Percentiles rank a stretch among this genome's conserved stretches.
Evolutionary conservation across 805 yeast genomes (phyloP).

Genomic region (Candida rishiriensis): DNA sequence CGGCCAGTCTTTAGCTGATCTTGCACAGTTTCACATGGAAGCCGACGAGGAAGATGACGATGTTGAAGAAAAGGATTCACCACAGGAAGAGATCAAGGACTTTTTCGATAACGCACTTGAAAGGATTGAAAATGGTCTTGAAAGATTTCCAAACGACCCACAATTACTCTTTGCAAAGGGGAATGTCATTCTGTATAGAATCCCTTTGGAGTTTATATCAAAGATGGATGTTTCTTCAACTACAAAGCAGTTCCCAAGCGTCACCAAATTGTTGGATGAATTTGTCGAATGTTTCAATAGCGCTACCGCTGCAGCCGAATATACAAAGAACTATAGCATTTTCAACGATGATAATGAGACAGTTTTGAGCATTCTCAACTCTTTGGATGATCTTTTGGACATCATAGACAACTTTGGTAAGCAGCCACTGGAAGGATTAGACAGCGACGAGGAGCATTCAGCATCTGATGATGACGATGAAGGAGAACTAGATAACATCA

Average conservation of each 20-base stretch:
- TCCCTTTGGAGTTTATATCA: conserved; percentile 56
- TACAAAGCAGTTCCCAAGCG: conserved; percentile 30
- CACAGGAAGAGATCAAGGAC: conserved; percentile 39
- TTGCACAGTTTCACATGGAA: conserved; percentile 48
- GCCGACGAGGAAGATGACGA: conserved; percentile 16
- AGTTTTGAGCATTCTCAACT: conserved; percentile 47
- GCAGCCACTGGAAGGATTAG: conserved; percentile 54
- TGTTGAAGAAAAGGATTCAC: conserved; percentile 12
- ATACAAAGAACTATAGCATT: conserved; percentile 13
- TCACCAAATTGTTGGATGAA: conserved; percentile 39
- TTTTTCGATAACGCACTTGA: conserved; percentile 72
- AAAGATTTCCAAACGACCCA: conserved; percentile 39
- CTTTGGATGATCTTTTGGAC: conserved; percentile 64
- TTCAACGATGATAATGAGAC: conserved; percentile 22
- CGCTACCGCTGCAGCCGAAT: conserved; percentile 33
- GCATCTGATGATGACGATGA: conserved; percentile 28
- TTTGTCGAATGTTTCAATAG: conserved; percentile 43
- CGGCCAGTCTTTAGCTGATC: conserved; percentile 63
- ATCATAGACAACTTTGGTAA: conserved; percentile 63
- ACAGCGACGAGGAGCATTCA: conserved; percentile 48
- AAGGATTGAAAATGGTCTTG: conserved; percentile 57
- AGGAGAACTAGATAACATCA: conserved; percentile 15
- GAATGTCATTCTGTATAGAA: conserved; percentile 50
- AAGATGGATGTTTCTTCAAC: conserved; percentile 40
- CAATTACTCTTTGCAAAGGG: conserved; percentile 50